These are phyloP conservation scores for Funneliformis geosporum DNA, from an alignment of 192 early-diverging fungal genomes.

Conservation along the genomic window DNA sequence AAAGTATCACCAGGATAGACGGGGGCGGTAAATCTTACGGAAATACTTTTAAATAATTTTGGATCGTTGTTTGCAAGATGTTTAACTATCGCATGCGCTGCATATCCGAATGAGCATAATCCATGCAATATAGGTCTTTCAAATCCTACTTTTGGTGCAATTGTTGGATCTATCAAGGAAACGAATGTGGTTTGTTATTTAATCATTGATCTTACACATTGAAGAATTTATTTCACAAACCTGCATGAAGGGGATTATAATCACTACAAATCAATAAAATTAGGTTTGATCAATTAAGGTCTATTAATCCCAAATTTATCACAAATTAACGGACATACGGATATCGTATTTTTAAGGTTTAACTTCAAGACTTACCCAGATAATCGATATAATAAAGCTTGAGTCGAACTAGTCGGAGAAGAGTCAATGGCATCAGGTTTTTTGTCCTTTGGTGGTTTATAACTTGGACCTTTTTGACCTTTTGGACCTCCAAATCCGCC, in stretches of 20 bases:
- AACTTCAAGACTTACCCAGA: conserved; percentile 55
- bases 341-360: neutral
- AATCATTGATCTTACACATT: too few species aligned
- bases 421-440: conserved; percentile 60
- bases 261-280: neutral
- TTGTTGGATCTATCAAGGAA: conserved; percentile 52
- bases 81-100: conserved; percentile 61
- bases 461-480: conserved; percentile 57
- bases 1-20: conserved; percentile 78
- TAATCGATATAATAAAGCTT: conserved; percentile 73
- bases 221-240: too few species aligned
- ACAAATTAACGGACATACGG: too few species aligned
- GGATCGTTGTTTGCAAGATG: conserved; percentile 56
- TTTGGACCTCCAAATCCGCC: conserved; percentile 75
- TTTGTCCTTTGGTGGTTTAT: conserved; percentile 53
- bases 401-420: conserved; percentile 47
- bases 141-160: conserved; percentile 70
- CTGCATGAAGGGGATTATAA: neutral
- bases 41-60: conserved; percentile 59
- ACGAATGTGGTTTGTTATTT: neutral
- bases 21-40: conserved; percentile 66
- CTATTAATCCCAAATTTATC: too few species aligned
- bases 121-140: conserved; percentile 75
- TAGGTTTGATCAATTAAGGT: too few species aligned
- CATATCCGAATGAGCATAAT: conserved; percentile 61